A percentile compares a stretch with the other conserved stretches of the same genome.
Evolutionary conservation across 106 monocot species (phyloP).

Genomic region (Dendrobium huoshanense): DNA sequence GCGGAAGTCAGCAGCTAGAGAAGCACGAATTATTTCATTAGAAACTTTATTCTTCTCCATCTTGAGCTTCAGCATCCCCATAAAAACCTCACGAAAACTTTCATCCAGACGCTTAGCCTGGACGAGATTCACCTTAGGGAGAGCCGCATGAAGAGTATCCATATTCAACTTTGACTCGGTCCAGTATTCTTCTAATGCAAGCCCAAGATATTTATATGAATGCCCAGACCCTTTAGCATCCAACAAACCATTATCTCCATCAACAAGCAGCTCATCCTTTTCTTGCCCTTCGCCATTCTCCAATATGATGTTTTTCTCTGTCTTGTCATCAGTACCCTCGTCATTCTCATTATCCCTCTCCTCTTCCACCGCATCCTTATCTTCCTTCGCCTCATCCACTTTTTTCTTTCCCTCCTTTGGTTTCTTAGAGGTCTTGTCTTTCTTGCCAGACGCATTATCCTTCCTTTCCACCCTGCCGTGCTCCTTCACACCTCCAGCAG

Average conservation of each 20-base stretch:
- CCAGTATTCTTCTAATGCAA: slow-evolving; percentile 5
- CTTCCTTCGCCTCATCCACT: background rate
- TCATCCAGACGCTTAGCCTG: background rate
- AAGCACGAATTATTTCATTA: background rate
- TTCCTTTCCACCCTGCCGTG: background rate
- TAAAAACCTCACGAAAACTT: background rate
- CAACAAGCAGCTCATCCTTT: background rate
- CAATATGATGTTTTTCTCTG: background rate
- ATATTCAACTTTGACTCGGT: background rate
- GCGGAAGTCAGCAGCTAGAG: background rate
- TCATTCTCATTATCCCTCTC: background rate
- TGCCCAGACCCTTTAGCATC: background rate
- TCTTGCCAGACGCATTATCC: background rate
- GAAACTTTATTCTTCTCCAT: slow-evolving; percentile 1
- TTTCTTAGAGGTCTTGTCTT: background rate
- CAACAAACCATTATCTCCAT: background rate
- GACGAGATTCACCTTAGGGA: background rate
- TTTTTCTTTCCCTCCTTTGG: background rate
- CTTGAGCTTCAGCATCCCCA: background rate
- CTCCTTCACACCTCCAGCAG: background rate
- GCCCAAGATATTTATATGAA: slow-evolving; percentile 1
- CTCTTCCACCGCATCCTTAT: background rate
- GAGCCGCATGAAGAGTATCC: slow-evolving; percentile 4
- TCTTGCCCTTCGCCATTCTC: background rate
- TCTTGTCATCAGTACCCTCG: background rate